phyloP scores from a whole-genome alignment of 2,329 filamentous ascomycete genomes.

The Leptographium lundbergii region DNA sequence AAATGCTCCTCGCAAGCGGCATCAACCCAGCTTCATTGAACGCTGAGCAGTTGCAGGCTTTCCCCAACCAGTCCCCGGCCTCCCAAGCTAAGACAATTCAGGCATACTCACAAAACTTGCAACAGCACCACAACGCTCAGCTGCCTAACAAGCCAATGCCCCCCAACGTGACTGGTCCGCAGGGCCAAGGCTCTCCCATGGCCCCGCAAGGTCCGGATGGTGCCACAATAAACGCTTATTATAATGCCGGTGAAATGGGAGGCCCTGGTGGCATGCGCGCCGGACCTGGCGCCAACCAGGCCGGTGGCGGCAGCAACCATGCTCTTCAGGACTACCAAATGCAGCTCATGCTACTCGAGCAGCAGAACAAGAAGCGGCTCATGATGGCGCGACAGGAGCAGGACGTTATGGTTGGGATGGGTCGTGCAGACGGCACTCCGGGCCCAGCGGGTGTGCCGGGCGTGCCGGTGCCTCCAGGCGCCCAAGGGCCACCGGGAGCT shows the following conservation, averaged over 20 bases:
- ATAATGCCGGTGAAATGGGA: slow-evolving; percentile 50
- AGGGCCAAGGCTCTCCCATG: slow-evolving; percentile 72
- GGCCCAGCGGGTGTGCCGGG: not conserved
- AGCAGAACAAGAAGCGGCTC: slow-evolving; percentile 76
- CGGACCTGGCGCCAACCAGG: slow-evolving; percentile 33
- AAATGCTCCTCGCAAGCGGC: slow-evolving; percentile 54
- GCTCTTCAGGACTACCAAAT: slow-evolving; percentile 81
- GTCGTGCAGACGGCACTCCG: slow-evolving; percentile 1
- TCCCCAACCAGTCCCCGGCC: slow-evolving; percentile 38
- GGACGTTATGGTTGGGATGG: slow-evolving; percentile 43
- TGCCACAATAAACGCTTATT: slow-evolving; percentile 42
- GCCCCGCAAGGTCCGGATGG: slow-evolving; percentile 61
- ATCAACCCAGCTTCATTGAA: slow-evolving; percentile 66
- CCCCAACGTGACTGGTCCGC: slow-evolving; percentile 57
- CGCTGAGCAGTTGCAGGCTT: slow-evolving; percentile 60
- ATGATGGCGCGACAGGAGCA: slow-evolving; percentile 76
- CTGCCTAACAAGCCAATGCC: slow-evolving; percentile 73
- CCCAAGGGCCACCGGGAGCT: slow-evolving; percentile 12
- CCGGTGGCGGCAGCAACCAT: slow-evolving; percentile 54
- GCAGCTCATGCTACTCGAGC: slow-evolving; percentile 72
- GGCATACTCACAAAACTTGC: slow-evolving; percentile 74
- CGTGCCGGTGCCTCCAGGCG: not conserved
- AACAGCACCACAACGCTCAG: slow-evolving; percentile 68
- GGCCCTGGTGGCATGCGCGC: slow-evolving; percentile 46
- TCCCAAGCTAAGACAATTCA: slow-evolving; percentile 75